These are phyloP conservation scores for Colletotrichum somersetense DNA, from an alignment of 2,329 filamentous ascomycete species.

Conservation along the genomic window DNA sequence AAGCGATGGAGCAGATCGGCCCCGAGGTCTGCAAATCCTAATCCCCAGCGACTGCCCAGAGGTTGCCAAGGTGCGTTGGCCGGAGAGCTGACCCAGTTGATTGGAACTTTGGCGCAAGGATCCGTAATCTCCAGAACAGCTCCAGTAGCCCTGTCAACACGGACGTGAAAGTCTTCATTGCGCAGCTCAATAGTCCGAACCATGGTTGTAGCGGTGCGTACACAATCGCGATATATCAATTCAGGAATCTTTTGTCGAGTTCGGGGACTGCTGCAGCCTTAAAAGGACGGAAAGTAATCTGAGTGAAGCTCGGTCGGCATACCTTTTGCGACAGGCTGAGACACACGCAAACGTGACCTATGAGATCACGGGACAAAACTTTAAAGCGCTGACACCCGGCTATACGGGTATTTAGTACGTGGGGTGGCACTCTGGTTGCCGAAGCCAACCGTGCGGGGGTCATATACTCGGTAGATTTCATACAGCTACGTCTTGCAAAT, in stretches of 20 bases:
- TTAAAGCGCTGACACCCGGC: not conserved
- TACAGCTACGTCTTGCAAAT: not conserved
- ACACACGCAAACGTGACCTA: not conserved
- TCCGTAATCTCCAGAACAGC: conserved; percentile 33
- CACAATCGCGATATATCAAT: not conserved
- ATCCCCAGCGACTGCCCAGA: conserved; percentile 38
- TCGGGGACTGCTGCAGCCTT: too few relatives aligned
- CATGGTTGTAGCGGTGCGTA: conserved; percentile 5
- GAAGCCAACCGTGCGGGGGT: not conserved
- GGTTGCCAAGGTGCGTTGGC: conserved; percentile 40
- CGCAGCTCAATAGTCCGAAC: conserved; percentile 29
- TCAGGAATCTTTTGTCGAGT: not conserved
- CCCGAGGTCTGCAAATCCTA: conserved; percentile 35
- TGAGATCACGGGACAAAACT: conserved; percentile 20
- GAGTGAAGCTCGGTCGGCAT: not conserved
- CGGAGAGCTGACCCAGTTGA: conserved; percentile 40
- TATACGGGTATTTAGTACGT: not conserved
- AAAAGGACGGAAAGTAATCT: too few relatives aligned
- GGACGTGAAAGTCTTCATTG: conserved; percentile 28
- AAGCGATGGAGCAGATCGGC: conserved; percentile 24
- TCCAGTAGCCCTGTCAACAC: conserved; percentile 28
- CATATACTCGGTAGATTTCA: not conserved
- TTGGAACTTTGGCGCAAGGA: not conserved
- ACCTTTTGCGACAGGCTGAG: not conserved
- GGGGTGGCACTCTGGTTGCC: not conserved